Evolutionary conservation across 805 yeast genomes (phyloP), one percentile per base, ranked within the genome.

Genomic region (Maudiozyma turicensis): DNA sequence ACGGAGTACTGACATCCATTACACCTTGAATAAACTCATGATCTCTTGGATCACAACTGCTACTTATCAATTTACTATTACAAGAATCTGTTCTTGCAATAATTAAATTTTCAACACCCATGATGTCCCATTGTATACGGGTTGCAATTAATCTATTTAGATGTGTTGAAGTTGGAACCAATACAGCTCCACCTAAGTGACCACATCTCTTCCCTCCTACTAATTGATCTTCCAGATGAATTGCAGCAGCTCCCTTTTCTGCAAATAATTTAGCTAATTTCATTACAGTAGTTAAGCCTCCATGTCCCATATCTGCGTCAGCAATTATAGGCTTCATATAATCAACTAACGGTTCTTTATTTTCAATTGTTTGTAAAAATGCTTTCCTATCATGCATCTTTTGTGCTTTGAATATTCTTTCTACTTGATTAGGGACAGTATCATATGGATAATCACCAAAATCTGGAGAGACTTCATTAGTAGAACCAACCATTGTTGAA

Each of bases 371-470:
- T 45, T 70, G 71, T 49, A 69, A 65, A 59, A 69, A 72, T 2
- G 76, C 56, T 57, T 76, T 77, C 44, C 70, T 70, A 57, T 80
- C 85, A 54, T 80, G 85, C 54, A 78, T 66, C 52, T 66, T 67
- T 63, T 80, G 84, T 1, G 83, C 80, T 54, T 75, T 72, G 62
- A 78, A 79, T 34, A 80, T 57, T 48, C 83, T 68, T 49, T 78
- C 80, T 6, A 78, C 84, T 57, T 79, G 81, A 55, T 77, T 77
- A n/a, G 86, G 86, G 2, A 81, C 83, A 0, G 86, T 81, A 54
- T 80, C 80, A 56, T 80, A 80, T 0, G 86, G 85, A 57, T 81
- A 81, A 59, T 81, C 86, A 20, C 84, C 86, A 60, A 78, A 77
- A 58, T 81, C 86, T 1, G 84, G 82, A 2, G 80, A 73, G 3